Conservation (phyloP, 2,329 filamentous ascomycete genomes). For the Colletotrichum zoysiae region DNA sequence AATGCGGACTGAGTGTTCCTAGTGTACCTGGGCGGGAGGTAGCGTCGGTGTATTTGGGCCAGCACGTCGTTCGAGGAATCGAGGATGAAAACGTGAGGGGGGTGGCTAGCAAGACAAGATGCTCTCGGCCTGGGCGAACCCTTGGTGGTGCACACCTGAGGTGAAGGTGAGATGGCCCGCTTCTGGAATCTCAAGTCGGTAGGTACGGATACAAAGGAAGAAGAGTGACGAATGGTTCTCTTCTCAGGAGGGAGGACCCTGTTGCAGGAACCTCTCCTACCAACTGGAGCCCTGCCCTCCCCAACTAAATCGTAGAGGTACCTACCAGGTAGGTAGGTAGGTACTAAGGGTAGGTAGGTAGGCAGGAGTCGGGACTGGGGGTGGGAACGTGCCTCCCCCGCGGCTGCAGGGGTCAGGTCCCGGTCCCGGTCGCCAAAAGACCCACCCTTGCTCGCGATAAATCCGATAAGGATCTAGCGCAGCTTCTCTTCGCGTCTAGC, state of each 20-base stretch:
- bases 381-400: slow-evolving; percentile 16
- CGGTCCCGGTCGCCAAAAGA: neutral
- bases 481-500: slow-evolving; percentile 14
- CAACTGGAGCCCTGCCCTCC: neutral
- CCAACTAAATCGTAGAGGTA: too few relatives aligned
- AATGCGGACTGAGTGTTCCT: slow-evolving; percentile 5
- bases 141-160: too few relatives aligned
- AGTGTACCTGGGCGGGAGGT: neutral
- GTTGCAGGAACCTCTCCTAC: neutral
- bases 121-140: neutral
- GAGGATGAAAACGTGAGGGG: neutral
- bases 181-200: neutral
- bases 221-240: neutral
- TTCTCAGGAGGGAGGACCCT: slow-evolving; percentile 4
- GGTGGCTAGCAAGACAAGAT: neutral
- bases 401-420: slow-evolving; percentile 17
- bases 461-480: slow-evolving; percentile 16
- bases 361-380: slow-evolving; percentile 1
- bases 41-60: neutral
- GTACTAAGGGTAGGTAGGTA: too few relatives aligned
- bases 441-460: slow-evolving; percentile 8
- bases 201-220: neutral
- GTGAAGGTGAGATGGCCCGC: neutral
- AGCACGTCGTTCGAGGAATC: neutral
- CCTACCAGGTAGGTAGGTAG: too few relatives aligned